phyloP scores from a whole-genome alignment of 1,284 basidiomycete genomes.

The Ceratobasidium sp. region DNA sequence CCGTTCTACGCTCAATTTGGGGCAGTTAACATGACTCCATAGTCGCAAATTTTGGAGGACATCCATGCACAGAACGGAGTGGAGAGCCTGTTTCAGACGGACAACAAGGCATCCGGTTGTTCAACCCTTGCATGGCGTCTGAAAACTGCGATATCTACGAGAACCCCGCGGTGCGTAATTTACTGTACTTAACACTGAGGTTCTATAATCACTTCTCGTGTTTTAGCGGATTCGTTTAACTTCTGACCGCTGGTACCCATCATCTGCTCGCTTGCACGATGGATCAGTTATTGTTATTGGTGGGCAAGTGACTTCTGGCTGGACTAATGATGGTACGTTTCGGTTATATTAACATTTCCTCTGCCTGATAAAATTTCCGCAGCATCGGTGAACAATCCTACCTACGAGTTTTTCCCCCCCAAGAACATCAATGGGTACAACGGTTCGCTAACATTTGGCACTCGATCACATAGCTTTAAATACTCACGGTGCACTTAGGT shows the following conservation, averaged over 20 bases:
- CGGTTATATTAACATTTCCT: too few species aligned
- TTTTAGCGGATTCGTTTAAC: constrained; percentile 70
- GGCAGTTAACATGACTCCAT: too few species aligned
- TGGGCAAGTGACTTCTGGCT: constrained; percentile 82
- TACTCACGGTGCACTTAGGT: too few species aligned
- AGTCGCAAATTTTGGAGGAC: too few species aligned
- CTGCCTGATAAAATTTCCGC: too few species aligned
- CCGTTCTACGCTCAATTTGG: too few species aligned
- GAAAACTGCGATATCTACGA: constrained; percentile 74
- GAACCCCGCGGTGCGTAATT: too few species aligned
- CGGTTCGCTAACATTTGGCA: constrained; percentile 73
- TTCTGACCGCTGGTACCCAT: constrained; percentile 84
- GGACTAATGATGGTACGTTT: constrained; percentile 84
- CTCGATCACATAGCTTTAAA: too few species aligned
- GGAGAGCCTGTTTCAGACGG: too few species aligned
- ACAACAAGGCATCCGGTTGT: constrained; percentile 78
- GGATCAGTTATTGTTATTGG: constrained; percentile 87
- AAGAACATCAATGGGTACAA: constrained; percentile 75
- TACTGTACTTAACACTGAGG: too few species aligned
- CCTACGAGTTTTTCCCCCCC: constrained; percentile 83
- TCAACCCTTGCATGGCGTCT: constrained; percentile 76
- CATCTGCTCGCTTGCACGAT: constrained; percentile 75
- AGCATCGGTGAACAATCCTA: constrained; percentile 85
- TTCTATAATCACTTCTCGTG: too few species aligned
- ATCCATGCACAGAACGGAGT: too few species aligned